Conservation (phyloP, 805 yeast genomes). For the Kazachstania psychrophila region DNA sequence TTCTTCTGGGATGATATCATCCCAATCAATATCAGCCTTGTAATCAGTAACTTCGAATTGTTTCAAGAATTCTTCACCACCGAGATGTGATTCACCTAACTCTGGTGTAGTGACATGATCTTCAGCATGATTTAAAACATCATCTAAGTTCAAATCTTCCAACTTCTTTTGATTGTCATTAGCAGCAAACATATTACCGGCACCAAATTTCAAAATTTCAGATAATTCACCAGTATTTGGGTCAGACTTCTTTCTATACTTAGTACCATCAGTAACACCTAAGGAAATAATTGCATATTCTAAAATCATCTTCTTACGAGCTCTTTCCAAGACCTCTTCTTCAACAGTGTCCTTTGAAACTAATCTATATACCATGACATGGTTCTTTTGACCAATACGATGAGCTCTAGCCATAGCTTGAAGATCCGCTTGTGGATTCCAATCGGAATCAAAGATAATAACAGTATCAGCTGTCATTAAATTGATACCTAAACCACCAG, state of each 20-base stretch:
- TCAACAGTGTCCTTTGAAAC: constrained; percentile 98
- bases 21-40: constrained; percentile 98
- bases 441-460: constrained; percentile 93
- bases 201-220: constrained; percentile 94
- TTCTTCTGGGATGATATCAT: constrained; percentile 94
- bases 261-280: constrained; percentile 74
- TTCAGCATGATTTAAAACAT: constrained; percentile 92
- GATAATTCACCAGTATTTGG: constrained; percentile 79
- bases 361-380: constrained; percentile 93
- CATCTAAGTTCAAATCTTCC: constrained; percentile 91
- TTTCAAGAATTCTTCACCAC: constrained; percentile 93
- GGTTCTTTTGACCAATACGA: constrained; percentile 98
- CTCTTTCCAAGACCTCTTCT: constrained; percentile 93
- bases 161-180: constrained; percentile 88
- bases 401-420: constrained; percentile 99
- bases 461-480: constrained; percentile 99
- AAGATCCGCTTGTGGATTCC: constrained; percentile 99
- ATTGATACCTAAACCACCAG: constrained; percentile 98
- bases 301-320: constrained; percentile 94
- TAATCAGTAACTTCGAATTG: constrained; percentile 98
- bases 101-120: constrained; percentile 96
- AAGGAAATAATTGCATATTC: constrained; percentile 95
- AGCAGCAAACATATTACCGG: constrained; percentile 97
- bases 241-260: constrained; percentile 47
- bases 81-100: constrained; percentile 91